Base-by-base conservation (phyloP, 176 grass and related monocot genomes). In the Cocos nucifera region DNA sequence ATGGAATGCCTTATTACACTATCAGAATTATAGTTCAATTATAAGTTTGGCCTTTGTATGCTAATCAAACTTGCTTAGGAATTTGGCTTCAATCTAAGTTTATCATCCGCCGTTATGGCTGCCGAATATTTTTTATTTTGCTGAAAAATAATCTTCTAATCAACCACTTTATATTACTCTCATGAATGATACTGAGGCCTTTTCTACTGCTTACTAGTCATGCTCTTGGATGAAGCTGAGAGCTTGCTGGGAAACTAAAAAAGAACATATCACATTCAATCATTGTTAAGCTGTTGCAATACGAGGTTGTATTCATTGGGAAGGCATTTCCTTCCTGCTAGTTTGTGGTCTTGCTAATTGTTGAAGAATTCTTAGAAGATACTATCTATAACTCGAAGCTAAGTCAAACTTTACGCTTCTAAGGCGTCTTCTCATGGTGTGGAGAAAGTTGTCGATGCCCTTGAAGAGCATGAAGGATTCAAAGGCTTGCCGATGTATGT, bases 381-480 rank as follows among this genome's bases (percentile, higher is more conserved):
- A 44, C 9, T 14, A 6, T 67, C 29, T 56, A 57, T 65, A 70
- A 75, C 44, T 51, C 58, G 22, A 60, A 19, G 16, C 58, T 18
- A 27, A 32, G 53, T 63, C 28, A 24, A 44, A 12, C 10, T 10
- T 56, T 25, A 63, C 12, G 58, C 53, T 72, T 49, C 81, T 51
- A 73, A 98, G 93, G 79, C 92, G 20, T 92, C 93, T 69, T 98
- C 84, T 52, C 93, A 84, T 44, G 87, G 93, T 1, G 75, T 85
- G 59, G 87, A 98, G 62, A 85, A 87, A 67, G 76, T 86, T 32
- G 17, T 98, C 32, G 65, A 73, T 15, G 19, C 88, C 48, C 93
- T 87, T 6, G 84, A 86, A 29, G 87, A 98, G 53, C 78, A 92
- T 22, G 87, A 98, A 49, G 81, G 84, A 19, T 98, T 98, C 75